Percentiles rank a stretch among this genome's conserved stretches.
phyloP scores from a whole-genome alignment of 805 yeast genomes.

The Kazachstania africana region DNA sequence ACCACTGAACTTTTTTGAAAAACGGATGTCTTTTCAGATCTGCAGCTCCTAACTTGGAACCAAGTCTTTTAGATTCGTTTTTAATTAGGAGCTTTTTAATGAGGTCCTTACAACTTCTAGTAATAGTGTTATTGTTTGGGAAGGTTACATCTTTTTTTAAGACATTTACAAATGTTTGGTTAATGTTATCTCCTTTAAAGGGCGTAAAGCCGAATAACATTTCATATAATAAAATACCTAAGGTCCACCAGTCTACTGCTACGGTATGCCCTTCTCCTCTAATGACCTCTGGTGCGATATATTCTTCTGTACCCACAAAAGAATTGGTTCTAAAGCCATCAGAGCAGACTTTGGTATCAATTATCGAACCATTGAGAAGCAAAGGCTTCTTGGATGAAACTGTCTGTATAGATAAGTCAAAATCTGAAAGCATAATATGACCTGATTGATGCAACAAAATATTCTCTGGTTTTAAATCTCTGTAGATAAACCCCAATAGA shows the following conservation, averaged over 20 bases:
- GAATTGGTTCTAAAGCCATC: constrained; percentile 96
- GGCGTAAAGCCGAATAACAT: constrained; percentile 96
- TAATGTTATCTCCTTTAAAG: constrained; percentile 82
- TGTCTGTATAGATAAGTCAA: constrained; percentile 86
- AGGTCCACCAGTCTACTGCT: constrained; percentile 99
- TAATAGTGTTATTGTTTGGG: constrained; percentile 53
- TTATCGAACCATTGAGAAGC: constrained; percentile 23
- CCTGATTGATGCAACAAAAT: constrained; percentile 92
- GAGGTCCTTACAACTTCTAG: constrained; percentile 67
- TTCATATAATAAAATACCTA: constrained; percentile 86
- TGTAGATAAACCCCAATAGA: constrained; percentile 91
- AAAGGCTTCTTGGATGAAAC: constrained; percentile 63
- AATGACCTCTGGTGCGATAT: constrained; percentile 96
- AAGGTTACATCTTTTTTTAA: constrained; percentile 75
- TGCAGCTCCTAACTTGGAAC: constrained; percentile 89
- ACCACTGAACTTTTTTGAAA: constrained; percentile 92
- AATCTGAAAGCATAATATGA: constrained; percentile 94
- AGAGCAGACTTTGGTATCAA: constrained; percentile 90
- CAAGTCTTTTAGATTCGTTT: constrained; percentile 80
- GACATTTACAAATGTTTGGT: constrained; percentile 80
- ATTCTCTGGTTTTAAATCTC: constrained; percentile 95
- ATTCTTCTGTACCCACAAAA: constrained; percentile 97
- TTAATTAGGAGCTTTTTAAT: constrained; percentile 75
- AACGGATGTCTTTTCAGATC: constrained; percentile 87
- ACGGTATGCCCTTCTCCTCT: constrained; percentile 95